Base-by-base conservation (phyloP, 2,329 filamentous ascomycete genomes). In the Fusarium subglutinans region DNA sequence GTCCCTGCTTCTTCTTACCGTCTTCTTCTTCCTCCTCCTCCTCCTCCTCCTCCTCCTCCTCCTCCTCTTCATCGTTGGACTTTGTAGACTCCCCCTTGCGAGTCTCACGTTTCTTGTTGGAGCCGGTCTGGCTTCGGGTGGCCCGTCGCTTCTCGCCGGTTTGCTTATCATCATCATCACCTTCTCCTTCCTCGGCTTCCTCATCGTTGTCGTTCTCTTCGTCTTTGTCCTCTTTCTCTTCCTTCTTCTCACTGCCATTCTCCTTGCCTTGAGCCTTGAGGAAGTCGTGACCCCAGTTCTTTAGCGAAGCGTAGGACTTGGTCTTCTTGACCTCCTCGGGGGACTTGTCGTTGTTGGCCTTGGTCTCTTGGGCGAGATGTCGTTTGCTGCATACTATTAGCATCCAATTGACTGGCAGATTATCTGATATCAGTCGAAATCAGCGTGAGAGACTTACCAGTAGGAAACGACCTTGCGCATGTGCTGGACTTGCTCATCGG, bases 391-490 rank as follows among this genome's bases (percentile, higher is more conserved):
- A 12, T 45, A 6, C 0, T 18, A 37, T 51, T 24, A 56, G 13
- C 13, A 33, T 10, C 22, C 14, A 30, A 48, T 41, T 35, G n/a
- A 10, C n/a, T 4, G 8, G n/a, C 6, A 3, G 2, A 1, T 1
- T 6, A 14, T 37, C 2, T 22, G 8, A 33, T n/a, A 15, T 5
- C 14, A 37, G 28, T 38, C 18, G 37, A 4, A 44, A 24, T 13
- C 2, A 14, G 8, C 2, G 11, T 33, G 12, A 4, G 20, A 13
- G 17, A 24, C 81, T 47, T 72, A 84, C 83, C 88, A 91, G 71
- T 92, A 92, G 1, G 90, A 85, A 2, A 91, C 90, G 0, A 92
- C 90, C 72, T 86, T 87, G 55, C 90, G 84, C 89, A 91, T 91
- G 71, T 91, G 90, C 54, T 85, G 81, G 26, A 92, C 69, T 63